Conservation (phyloP, 768 basidiomycete genomes). For the Cubamyces sp. region DNA sequence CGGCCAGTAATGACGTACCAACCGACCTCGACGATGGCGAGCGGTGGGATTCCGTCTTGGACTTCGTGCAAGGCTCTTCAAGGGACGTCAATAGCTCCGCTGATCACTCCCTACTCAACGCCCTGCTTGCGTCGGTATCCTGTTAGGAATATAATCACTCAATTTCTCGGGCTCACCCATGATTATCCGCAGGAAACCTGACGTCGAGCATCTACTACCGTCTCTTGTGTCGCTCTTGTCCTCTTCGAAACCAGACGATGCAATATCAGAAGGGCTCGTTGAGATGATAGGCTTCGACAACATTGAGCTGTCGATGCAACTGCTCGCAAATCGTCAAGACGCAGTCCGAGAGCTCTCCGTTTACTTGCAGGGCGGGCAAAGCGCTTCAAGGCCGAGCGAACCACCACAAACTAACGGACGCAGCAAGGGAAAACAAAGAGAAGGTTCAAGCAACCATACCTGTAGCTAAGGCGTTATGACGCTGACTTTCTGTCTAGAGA, state of each 20-base stretch:
- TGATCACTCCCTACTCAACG: conserved; percentile 10
- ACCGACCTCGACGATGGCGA: conserved; percentile 16
- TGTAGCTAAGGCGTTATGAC: not conserved
- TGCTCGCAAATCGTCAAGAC: conserved; percentile 58
- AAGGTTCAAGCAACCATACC: not conserved
- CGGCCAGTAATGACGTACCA: conserved; percentile 1
- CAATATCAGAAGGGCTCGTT: conserved; percentile 74
- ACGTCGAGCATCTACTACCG: conserved; percentile 31
- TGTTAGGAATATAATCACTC: conserved; percentile 1
- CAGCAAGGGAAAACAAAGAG: conserved; percentile 19
- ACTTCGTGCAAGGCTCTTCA: conserved; percentile 17
- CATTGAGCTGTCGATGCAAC: conserved; percentile 75
- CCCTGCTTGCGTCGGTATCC: conserved; percentile 29
- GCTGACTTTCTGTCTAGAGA: not conserved
- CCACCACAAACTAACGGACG: not conserved
- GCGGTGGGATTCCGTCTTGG: conserved; percentile 29
- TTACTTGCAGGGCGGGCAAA: not conserved
- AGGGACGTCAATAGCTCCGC: not conserved
- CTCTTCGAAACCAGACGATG: conserved; percentile 60
- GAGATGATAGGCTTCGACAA: conserved; percentile 87
- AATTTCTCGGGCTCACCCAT: not conserved
- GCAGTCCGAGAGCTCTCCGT: conserved; percentile 8
- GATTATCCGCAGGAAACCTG: conserved; percentile 30
- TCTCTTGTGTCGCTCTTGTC: conserved; percentile 46
- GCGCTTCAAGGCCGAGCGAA: not conserved